Percentiles rank a stretch among this genome's conserved stretches.
These are phyloP conservation scores for Lycium barbarum DNA, from an alignment of 257 asterid species.

Conservation along the genomic window DNA sequence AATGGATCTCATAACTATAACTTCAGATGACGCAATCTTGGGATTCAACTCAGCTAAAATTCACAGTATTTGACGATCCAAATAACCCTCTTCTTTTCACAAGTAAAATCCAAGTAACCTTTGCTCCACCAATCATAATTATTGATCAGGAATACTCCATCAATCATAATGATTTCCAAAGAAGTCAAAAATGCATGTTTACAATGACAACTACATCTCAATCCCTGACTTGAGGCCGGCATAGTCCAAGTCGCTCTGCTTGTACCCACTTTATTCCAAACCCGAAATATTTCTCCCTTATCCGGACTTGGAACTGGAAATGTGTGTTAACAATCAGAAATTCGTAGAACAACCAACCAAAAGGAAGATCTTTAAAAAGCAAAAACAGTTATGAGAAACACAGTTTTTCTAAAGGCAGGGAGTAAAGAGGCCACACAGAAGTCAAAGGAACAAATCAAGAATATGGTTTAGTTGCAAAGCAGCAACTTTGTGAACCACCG, in stretches of 20 bases:
- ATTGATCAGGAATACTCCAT: not conserved
- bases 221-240: not conserved
- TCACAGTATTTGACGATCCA: constrained; percentile 17
- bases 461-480: not conserved
- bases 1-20: not conserved
- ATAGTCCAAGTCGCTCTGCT: not conserved
- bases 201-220: not conserved
- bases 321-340: not conserved
- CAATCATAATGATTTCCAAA: not conserved
- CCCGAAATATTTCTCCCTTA: not conserved
- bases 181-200: not conserved
- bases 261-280: constrained; percentile 1
- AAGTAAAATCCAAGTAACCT: constrained; percentile 17
- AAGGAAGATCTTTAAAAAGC: not conserved
- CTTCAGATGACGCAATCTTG: constrained; percentile 4
- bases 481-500: not conserved
- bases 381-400: not conserved
- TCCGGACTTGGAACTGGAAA: not conserved
- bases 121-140: not conserved
- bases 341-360: not conserved
- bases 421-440: not conserved
- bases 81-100: not conserved
- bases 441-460: constrained; percentile 20
- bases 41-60: not conserved
- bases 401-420: not conserved